Evolutionary conservation across 176 grass and related monocot genomes (phyloP).

Genomic region (Triticum urartu): DNA sequence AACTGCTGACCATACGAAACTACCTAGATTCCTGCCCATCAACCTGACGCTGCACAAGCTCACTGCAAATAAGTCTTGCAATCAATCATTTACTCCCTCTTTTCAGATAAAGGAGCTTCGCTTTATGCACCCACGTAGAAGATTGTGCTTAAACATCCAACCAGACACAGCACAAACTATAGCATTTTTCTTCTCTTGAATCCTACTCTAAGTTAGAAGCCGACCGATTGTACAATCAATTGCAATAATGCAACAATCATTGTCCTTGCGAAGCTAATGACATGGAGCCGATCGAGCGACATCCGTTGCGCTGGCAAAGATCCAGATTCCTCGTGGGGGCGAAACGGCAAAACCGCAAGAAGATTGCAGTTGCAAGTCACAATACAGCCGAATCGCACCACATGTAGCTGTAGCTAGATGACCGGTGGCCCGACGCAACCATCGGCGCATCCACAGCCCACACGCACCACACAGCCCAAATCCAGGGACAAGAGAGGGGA

Average conservation of each 20-base stretch:
- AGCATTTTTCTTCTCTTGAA: background rate
- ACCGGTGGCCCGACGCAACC: background rate
- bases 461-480: background rate
- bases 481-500: background rate
- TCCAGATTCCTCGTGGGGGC: constrained; percentile 4
- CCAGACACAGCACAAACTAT: background rate
- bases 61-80: background rate
- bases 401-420: background rate
- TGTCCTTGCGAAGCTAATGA: background rate
- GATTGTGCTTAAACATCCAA: background rate
- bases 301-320: background rate
- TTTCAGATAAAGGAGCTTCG: background rate
- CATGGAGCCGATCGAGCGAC: background rate
- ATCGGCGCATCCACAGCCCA: too few species aligned
- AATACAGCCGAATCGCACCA: background rate
- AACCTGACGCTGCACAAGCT: background rate
- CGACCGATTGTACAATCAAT: background rate
- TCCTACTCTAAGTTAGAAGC: background rate
- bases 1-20: too few species aligned
- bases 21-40: background rate
- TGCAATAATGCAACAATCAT: constrained; percentile 11
- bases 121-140: background rate
- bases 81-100: background rate
- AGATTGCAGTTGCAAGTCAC: background rate
- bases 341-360: background rate